phyloP scores from a whole-genome alignment of 2,329 filamentous ascomycete species.

The Tolypocladium album region DNA sequence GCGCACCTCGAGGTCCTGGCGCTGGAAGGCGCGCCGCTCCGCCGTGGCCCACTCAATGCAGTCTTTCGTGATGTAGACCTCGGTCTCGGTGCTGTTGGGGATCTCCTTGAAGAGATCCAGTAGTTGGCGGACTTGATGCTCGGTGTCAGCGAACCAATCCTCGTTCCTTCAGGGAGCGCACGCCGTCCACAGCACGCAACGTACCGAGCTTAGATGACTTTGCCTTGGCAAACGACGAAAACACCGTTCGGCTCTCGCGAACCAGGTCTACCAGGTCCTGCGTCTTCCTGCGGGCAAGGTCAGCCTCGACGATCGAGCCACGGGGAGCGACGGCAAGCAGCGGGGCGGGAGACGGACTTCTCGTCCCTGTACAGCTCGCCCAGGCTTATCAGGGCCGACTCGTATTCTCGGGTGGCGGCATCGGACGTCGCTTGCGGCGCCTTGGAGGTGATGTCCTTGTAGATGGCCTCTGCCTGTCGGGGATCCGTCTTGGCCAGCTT shows the following conservation, averaged over 20 bases:
- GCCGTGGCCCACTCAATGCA: constrained; percentile 99
- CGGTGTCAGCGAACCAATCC: neutral
- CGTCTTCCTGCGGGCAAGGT: constrained; percentile 46
- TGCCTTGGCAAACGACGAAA: constrained; percentile 95
- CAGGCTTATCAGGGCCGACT: constrained; percentile 75
- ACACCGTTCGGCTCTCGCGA: constrained; percentile 77
- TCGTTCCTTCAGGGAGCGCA: neutral
- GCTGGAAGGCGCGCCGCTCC: constrained; percentile 89
- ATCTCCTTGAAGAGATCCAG: constrained; percentile 92
- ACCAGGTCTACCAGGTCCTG: constrained; percentile 84
- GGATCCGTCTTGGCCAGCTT: constrained; percentile 72
- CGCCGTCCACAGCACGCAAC: constrained; percentile 13
- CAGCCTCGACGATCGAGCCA: neutral
- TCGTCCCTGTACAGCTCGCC: constrained; percentile 89
- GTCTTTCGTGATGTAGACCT: constrained; percentile 92
- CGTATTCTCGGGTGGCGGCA: constrained; percentile 81
- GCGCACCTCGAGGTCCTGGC: constrained; percentile 94
- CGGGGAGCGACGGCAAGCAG: neutral
- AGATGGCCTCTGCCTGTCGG: constrained; percentile 73
- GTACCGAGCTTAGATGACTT: constrained; percentile 96
- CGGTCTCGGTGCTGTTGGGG: constrained; percentile 86
- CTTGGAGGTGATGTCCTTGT: constrained; percentile 81
- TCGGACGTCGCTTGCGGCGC: constrained; percentile 75
- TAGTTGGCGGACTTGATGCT: constrained; percentile 73
- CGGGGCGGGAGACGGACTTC: constrained; percentile 43